These are phyloP conservation scores for Chamaecrista fasciculata DNA, from an alignment of 306 rosid genomes.

Conservation along the genomic window DNA sequence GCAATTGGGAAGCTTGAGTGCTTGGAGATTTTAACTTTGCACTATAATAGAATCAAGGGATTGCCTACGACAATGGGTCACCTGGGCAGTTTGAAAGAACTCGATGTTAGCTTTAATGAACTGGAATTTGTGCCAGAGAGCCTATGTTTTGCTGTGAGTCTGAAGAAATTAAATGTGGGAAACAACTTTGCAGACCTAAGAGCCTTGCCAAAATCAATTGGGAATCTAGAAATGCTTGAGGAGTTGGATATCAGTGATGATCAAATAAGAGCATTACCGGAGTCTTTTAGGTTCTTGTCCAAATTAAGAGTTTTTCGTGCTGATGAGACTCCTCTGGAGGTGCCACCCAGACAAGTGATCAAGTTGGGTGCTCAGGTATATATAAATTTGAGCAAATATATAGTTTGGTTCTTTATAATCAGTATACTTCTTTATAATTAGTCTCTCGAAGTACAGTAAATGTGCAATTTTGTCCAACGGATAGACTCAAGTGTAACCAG, in stretches of 20 bases:
- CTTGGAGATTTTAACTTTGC: slow-evolving; percentile 71
- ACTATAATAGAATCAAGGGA: slow-evolving; percentile 71
- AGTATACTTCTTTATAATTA: too few relatives aligned
- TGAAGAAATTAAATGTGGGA: slow-evolving; percentile 64
- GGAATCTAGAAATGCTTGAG: slow-evolving; percentile 87
- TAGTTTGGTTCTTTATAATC: too few relatives aligned
- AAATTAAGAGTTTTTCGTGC: slow-evolving; percentile 60
- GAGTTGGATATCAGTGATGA: slow-evolving; percentile 89
- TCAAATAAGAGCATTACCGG: slow-evolving; percentile 74
- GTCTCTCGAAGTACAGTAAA: too few relatives aligned
- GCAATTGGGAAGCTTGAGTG: slow-evolving; percentile 78
- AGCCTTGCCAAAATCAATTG: slow-evolving; percentile 78
- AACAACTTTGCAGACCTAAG: slow-evolving; percentile 85
- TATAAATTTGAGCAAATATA: background rate
- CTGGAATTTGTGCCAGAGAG: slow-evolving; percentile 65
- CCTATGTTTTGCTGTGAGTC: slow-evolving; percentile 63
- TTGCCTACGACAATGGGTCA: slow-evolving; percentile 75
- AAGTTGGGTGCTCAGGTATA: slow-evolving; percentile 84
- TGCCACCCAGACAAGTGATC: slow-evolving; percentile 68
- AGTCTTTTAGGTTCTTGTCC: slow-evolving; percentile 69
- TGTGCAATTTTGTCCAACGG: too few relatives aligned
- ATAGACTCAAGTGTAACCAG: too few relatives aligned
- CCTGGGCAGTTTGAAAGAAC: slow-evolving; percentile 67
- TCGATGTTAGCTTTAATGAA: slow-evolving; percentile 90
- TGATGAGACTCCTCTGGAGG: slow-evolving; percentile 80